phyloP scores from a whole-genome alignment of 1,284 basidiomycete genomes.

The Naganishia albida region DNA sequence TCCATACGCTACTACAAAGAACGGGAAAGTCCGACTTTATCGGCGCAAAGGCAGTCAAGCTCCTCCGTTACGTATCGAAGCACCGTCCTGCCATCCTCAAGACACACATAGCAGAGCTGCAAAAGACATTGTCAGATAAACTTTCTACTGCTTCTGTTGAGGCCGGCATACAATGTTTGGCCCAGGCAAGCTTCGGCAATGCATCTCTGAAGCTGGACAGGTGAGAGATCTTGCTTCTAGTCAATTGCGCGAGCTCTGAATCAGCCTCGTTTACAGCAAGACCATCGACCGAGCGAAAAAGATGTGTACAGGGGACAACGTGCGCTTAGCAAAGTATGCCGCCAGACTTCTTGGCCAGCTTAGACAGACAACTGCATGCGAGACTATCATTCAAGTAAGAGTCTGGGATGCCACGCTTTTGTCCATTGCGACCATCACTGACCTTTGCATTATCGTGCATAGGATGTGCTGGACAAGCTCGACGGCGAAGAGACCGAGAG shows the following conservation, averaged over 20 bases:
- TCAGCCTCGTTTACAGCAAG: conserved; percentile 37
- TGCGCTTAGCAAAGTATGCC: conserved; percentile 81
- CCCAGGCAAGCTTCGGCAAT: conserved; percentile 68
- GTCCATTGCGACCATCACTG: not conserved
- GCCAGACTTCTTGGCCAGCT: conserved; percentile 70
- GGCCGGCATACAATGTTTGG: conserved; percentile 71
- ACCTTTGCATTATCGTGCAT: not conserved
- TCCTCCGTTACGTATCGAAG: conserved; percentile 68
- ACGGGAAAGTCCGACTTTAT: conserved; percentile 54
- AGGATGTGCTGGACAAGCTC: conserved; percentile 11
- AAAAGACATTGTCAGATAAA: conserved; percentile 68
- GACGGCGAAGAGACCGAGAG: not conserved
- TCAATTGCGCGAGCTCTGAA: no score
- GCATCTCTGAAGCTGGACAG: conserved; percentile 56
- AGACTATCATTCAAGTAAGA: conserved; percentile 18
- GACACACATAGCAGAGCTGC: conserved; percentile 71
- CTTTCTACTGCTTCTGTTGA: conserved; percentile 65
- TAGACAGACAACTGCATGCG: conserved; percentile 61
- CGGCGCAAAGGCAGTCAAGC: conserved; percentile 41
- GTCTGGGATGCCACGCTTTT: not conserved
- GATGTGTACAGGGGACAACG: conserved; percentile 65
- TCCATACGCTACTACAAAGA: conserved; percentile 71
- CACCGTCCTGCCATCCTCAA: conserved; percentile 72
- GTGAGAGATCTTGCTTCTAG: conserved; percentile 8
- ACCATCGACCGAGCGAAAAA: conserved; percentile 66